A percentile compares a stretch with the other conserved stretches of the same genome.
Conservation (phyloP, 495 filamentous ascomycete species). For the Neurospora sp. region DNA sequence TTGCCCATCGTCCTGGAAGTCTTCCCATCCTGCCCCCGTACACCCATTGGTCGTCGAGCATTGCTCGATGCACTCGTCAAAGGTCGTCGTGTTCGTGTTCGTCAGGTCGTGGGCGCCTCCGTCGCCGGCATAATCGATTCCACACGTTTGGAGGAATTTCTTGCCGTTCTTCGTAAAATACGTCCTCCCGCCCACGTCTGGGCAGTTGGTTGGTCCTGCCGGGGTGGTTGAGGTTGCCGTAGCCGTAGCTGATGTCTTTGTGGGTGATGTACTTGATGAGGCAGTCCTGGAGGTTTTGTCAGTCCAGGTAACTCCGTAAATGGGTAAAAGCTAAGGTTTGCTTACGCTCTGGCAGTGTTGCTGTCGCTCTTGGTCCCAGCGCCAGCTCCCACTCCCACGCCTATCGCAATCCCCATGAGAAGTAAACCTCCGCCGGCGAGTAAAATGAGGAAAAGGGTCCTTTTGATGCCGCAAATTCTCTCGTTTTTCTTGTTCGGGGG, state of each 20-base stretch:
- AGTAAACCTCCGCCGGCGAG: constrained; percentile 4
- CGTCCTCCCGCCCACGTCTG: constrained; percentile 1
- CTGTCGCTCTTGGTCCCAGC: constrained; percentile 1
- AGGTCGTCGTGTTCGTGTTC: constrained; percentile 1
- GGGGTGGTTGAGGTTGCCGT: neutral
- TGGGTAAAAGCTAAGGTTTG: neutral
- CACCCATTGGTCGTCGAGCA: constrained; percentile 7
- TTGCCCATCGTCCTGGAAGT: neutral
- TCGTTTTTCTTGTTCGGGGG: neutral
- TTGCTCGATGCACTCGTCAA: constrained; percentile 11
- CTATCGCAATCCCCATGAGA: constrained; percentile 11
- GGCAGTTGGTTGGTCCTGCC: constrained; percentile 3
- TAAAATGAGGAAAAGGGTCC: constrained; percentile 4
- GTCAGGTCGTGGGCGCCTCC: constrained; percentile 8
- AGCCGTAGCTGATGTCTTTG: neutral
- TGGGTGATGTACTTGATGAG: neutral
- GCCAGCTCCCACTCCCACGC: constrained; percentile 14
- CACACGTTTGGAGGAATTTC: constrained; percentile 10
- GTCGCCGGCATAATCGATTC: constrained; percentile 12
- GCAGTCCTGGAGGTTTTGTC: neutral
- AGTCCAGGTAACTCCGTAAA: neutral
- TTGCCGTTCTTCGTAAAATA: constrained; percentile 5
- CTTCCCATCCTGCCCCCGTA: constrained; percentile 15
- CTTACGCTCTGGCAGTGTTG: neutral
- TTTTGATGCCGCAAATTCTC: constrained; percentile 9